Evolutionary conservation across 1,284 basidiomycete species (phyloP).

Genomic region (Caloboletus inedulis): DNA sequence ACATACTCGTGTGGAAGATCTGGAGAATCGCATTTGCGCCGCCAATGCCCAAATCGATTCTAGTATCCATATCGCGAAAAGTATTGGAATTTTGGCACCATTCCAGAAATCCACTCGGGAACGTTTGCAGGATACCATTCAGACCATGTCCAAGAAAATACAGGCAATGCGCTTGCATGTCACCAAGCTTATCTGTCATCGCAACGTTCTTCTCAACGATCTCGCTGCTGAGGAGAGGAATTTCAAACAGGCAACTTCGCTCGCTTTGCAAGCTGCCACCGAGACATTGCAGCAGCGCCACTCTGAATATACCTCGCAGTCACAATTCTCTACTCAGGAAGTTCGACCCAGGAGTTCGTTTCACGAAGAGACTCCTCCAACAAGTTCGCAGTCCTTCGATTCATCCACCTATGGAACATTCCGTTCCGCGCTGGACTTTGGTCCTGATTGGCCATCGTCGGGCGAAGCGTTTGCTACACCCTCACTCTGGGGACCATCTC

Average conservation of each 20-base stretch:
- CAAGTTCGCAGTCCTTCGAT: constrained; percentile 41
- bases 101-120: constrained; percentile 84
- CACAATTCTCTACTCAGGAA: constrained; percentile 44
- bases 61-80: constrained; percentile 72
- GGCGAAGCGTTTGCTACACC: constrained; percentile 36
- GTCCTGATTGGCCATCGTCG: constrained; percentile 44
- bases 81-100: constrained; percentile 83
- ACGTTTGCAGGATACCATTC: constrained; percentile 61
- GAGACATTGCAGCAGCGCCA: constrained; percentile 55
- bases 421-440: constrained; percentile 62
- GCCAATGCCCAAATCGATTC: constrained; percentile 66
- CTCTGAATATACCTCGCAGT: constrained; percentile 27
- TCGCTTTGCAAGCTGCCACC: constrained; percentile 70
- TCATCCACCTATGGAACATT: constrained; percentile 57
- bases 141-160: constrained; percentile 65
- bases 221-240: constrained; percentile 69
- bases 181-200: constrained; percentile 70
- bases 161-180: constrained; percentile 71
- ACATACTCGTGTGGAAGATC: constrained; percentile 58
- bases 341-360: constrained; percentile 27
- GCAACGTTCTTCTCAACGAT: constrained; percentile 72
- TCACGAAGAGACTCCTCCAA: constrained; percentile 21
- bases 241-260: constrained; percentile 63
- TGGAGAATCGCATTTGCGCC: constrained; percentile 57
- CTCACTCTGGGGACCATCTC: constrained; percentile 33